Base-by-base conservation (phyloP, 768 basidiomycete species). In the Agaricus blazei region DNA sequence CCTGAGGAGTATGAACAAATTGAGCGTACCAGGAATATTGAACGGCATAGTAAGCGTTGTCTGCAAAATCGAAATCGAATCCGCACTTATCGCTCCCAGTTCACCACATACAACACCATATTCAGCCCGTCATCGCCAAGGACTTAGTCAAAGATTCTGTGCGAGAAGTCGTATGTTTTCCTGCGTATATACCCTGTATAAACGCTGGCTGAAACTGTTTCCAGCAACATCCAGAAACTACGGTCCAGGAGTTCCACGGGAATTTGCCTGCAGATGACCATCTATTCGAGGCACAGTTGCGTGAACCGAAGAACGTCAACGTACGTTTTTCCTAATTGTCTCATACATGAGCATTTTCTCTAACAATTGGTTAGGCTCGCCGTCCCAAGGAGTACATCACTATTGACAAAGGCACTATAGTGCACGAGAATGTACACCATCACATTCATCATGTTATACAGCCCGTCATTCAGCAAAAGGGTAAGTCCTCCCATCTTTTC, bases 41-140 rank as follows among this genome's bases (percentile, higher is more conserved):
- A 74, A 14, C 66, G 71, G 2, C 72, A 74, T 47, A 64, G 70
- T 72, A 58, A 43, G 70, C 52, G 38, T 51, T 27, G 7, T 38
- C 27, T 9, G 48, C 34, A 34, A 34, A 7, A 34, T 6, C 34
- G 3, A 29, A 44, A 14, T 23, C 12, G 11, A 26, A 1, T 23
- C 8, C 26, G 27, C 29, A 37, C 19, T 54, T 28, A 42, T 50
- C 4, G 12, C 38, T 23, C 12, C 3, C 29, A 72, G 72, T 71
- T 36, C 73, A 74, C 57, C 72, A 72, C 37, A 61, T 74, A 11
- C 72, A 73, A 51, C 68, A 74, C 48, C 72, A 74, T 59, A 67
- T 65, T 1, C 70, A 72, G 43, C 73, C 72, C 2, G 61, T 73
- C 9, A 53, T 63, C 3, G 64, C 67, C 1, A 56, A 59, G 0